Conservation (phyloP, 2,329 filamentous ascomycete genomes). For the Xylariaceae sp. region DNA sequence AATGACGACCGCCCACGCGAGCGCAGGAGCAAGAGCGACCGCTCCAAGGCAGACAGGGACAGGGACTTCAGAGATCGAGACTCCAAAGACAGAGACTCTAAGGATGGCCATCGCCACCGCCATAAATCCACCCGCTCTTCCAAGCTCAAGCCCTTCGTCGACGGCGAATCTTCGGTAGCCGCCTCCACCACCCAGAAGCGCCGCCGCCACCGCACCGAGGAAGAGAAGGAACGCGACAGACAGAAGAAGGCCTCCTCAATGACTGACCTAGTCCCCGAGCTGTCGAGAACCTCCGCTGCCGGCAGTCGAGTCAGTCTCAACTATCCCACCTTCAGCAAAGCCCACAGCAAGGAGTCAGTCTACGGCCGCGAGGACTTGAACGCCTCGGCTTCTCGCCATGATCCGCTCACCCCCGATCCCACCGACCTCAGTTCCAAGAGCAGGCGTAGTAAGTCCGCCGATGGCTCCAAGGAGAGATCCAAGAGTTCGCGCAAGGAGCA, state of each 20-base stretch:
- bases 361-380: conserved; percentile 56
- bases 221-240: conserved; percentile 31
- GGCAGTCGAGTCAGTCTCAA: conserved; percentile 33
- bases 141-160: conserved; percentile 24
- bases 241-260: conserved; percentile 31
- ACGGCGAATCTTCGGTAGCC: conserved; percentile 27
- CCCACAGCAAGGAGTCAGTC: conserved; percentile 85
- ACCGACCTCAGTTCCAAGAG: conserved; percentile 63
- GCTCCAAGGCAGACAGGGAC: conserved; percentile 21
- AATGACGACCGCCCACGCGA: conserved; percentile 25
- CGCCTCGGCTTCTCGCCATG: conserved; percentile 30
- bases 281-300: conserved; percentile 22
- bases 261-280: conserved; percentile 33
- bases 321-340: conserved; percentile 54
- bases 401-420: conserved; percentile 66
- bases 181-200: conserved; percentile 19
- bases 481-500: conserved; percentile 44
- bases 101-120: conserved; percentile 23
- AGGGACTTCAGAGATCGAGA: not conserved
- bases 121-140: conserved; percentile 29
- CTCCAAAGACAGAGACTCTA: conserved; percentile 19
- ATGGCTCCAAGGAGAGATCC: conserved; percentile 40
- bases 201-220: conserved; percentile 32
- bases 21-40: conserved; percentile 22
- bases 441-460: conserved; percentile 47